A percentile compares a stretch with the other conserved stretches of the same genome.
Evolutionary conservation across 805 yeast genomes (phyloP).

Genomic region (Candida nemodendra): DNA sequence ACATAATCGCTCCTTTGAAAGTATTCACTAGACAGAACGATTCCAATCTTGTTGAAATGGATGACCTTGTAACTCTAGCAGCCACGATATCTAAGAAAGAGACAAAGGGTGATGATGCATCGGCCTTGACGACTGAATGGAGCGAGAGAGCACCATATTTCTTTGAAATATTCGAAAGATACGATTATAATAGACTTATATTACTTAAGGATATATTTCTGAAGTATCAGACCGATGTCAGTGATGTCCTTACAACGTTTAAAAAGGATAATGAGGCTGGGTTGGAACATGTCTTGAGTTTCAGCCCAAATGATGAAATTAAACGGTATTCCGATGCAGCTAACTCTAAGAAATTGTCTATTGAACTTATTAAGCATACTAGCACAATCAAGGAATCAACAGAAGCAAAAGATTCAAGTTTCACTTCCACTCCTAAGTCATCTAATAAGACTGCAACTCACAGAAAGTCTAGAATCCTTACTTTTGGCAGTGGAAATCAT

Average conservation of each 20-base stretch:
- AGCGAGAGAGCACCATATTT: slow-evolving; percentile 73
- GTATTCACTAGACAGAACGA: slow-evolving; percentile 54
- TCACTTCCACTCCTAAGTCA: slow-evolving; percentile 21
- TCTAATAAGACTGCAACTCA: slow-evolving; percentile 6
- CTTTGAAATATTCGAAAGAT: slow-evolving; percentile 70
- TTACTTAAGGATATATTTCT: slow-evolving; percentile 65
- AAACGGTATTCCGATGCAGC: slow-evolving; percentile 48
- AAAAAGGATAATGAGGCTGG: slow-evolving; percentile 58
- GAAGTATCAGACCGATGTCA: slow-evolving; percentile 59
- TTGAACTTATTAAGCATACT: slow-evolving; percentile 22
- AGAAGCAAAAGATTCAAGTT: slow-evolving; percentile 14
- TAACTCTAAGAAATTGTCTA: slow-evolving; percentile 26
- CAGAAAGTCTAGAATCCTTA: slow-evolving; percentile 12
- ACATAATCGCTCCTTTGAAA: slow-evolving; percentile 54
- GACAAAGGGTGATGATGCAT: slow-evolving; percentile 30
- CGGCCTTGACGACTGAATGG: slow-evolving; percentile 61
- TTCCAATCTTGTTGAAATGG: slow-evolving; percentile 40
- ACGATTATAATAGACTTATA: slow-evolving; percentile 61
- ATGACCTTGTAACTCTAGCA: slow-evolving; percentile 33
- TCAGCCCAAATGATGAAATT: slow-evolving; percentile 61
- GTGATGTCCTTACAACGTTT: slow-evolving; percentile 48
- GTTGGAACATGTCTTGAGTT: slow-evolving; percentile 62
- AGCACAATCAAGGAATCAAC: slow-evolving; percentile 11
- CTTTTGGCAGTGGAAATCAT: slow-evolving; percentile 10
- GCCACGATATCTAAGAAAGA: slow-evolving; percentile 19